Base-by-base conservation (phyloP, 306 rosid genomes). In the Abrus precatorius region DNA sequence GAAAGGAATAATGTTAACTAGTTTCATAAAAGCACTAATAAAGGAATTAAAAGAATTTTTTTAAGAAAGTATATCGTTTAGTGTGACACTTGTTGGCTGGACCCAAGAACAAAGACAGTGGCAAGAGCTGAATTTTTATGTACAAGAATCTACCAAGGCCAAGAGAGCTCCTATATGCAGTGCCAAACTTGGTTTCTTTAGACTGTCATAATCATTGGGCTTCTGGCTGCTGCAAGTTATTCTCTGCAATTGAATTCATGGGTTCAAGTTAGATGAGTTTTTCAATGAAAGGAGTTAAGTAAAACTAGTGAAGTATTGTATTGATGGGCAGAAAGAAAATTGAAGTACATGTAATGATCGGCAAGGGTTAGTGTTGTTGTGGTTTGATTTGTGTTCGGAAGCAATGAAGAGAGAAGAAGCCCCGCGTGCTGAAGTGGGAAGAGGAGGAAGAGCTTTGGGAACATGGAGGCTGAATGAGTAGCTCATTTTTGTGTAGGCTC, bases 361-460 rank as follows among this genome's bases (percentile, higher is more conserved):
- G 74, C 40, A 6, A 33, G 72, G 44, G 4, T 5, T 77, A 77
- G 78, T 43, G 70, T 43, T 67, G 59, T 62, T 47, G 45, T 52
- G 70, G 38, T 78, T 77, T 27, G 76, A 70, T 65, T 52, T 82
- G 75, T 72, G 87, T 47, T 78, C 80, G 40, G 89, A 82, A 83
- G 83, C 67, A 28, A 82, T 28, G 62, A 82, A 84, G 54, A 85
- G 81, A 82, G 91, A 71, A 77, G 79, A 5, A 40, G 70, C 28
- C 1, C 53, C 61, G 32, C 69, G 72, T 34, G 69, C 76, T 9
- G 82, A 49, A 66, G 72, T 48, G 83, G 69, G 57, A 53, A 90
- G 90, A 80, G 89, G 82, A 88, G 99, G 97, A 53, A 88, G 77
- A 84, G 97, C 97, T 89, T 84, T 91, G 62, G 97, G 92, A 75